Conservation (phyloP, 192 early-diverging fungal genomes). For the Umbelopsis sp. region DNA sequence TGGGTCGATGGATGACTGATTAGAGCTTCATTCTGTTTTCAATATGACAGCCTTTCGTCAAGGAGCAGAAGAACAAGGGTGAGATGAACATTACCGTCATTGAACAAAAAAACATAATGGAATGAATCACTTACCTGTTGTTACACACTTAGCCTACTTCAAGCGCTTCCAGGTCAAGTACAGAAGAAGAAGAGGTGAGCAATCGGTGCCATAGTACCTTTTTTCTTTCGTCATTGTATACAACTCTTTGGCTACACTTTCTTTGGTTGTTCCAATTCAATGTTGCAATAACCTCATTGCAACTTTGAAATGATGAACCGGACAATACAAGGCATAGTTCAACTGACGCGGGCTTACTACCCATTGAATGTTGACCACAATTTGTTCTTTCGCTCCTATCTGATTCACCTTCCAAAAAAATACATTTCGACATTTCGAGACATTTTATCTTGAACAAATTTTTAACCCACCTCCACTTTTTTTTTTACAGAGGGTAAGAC, state of each 20-base stretch:
- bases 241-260: background rate
- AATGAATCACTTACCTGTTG: background rate
- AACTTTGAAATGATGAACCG: background rate
- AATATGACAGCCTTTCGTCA: constrained; percentile 37
- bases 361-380: constrained; percentile 3
- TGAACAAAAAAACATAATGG: background rate
- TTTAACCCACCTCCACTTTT: background rate
- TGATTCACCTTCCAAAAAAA: background rate
- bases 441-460: background rate
- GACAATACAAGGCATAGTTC: constrained; percentile 21
- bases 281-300: background rate
- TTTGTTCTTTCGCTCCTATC: constrained; percentile 24
- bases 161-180: constrained; percentile 99
- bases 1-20: constrained; percentile 16
- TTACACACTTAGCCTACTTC: constrained; percentile 79
- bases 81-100: background rate
- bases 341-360: constrained; percentile 18
- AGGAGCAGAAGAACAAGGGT: constrained; percentile 42
- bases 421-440: background rate
- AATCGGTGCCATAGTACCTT: background rate
- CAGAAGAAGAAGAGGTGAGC: constrained; percentile 93
- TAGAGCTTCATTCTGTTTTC: constrained; percentile 8
- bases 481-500: constrained; percentile 91
- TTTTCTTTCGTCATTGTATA: background rate
- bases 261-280: background rate